A percentile compares a stretch with the other conserved stretches of the same genome.
These are phyloP conservation scores for Aspergillus nanangensis DNA, from an alignment of 495 filamentous ascomycete genomes.

Conservation along the genomic window DNA sequence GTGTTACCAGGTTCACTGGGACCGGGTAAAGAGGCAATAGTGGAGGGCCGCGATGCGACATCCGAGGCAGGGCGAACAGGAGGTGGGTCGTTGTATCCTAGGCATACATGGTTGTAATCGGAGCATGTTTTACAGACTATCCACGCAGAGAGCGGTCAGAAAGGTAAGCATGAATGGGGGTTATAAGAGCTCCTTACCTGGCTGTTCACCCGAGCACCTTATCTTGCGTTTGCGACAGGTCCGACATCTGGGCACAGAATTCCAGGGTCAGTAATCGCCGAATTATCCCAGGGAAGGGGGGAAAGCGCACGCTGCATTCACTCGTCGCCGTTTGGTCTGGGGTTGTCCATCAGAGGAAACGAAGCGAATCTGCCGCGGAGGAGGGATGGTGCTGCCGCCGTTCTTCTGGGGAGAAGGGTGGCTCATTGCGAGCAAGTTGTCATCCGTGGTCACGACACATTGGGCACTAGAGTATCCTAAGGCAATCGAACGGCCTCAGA, in stretches of 20 bases:
- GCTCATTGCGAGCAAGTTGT: constrained; percentile 44
- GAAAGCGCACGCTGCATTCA: constrained; percentile 69
- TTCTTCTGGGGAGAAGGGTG: constrained; percentile 41
- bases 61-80: constrained; percentile 40
- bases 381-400: constrained; percentile 30
- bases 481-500: constrained; percentile 9
- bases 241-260: constrained; percentile 50
- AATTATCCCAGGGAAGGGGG: constrained; percentile 3
- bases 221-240: constrained; percentile 83
- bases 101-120: constrained; percentile 68
- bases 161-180: constrained; percentile 1
- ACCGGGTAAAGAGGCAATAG: constrained; percentile 14
- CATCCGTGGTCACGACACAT: constrained; percentile 40
- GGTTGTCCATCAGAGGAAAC: constrained; percentile 79
- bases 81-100: constrained; percentile 67
- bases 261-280: constrained; percentile 5
- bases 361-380: constrained; percentile 61
- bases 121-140: constrained; percentile 65
- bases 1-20: constrained; percentile 16
- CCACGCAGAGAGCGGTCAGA: constrained; percentile 2
- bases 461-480: constrained; percentile 20
- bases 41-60: constrained; percentile 22
- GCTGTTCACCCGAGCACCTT: constrained; percentile 74
- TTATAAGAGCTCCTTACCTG: constrained; percentile 30
- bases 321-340: constrained; percentile 73